phyloP scores from a whole-genome alignment of 2,329 filamentous ascomycete genomes.

The Calonectria crousiana region DNA sequence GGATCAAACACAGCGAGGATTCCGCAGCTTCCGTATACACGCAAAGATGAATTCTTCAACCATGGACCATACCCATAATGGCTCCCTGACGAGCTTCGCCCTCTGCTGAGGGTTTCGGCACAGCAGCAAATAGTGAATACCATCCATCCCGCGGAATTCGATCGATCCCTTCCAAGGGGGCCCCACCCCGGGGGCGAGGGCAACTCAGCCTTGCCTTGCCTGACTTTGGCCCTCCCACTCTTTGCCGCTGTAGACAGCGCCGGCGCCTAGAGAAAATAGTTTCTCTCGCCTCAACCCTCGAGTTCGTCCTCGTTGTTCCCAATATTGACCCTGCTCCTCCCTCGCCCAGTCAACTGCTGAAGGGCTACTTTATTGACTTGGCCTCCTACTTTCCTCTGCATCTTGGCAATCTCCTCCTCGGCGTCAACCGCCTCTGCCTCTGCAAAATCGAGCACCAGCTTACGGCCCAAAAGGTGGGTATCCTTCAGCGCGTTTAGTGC shows the following conservation, averaged over 20 bases:
- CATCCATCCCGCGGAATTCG: conserved; percentile 33
- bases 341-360: conserved; percentile 86
- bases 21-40: conserved; percentile 38
- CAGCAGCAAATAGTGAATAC: conserved; percentile 28
- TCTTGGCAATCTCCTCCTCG: conserved; percentile 95
- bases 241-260: conserved; percentile 1
- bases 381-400: conserved; percentile 94
- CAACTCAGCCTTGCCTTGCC: conserved; percentile 41
- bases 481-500: conserved; percentile 92
- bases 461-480: conserved; percentile 91
- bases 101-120: conserved; percentile 30
- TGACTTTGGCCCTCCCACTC: conserved; percentile 19
- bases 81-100: conserved; percentile 19
- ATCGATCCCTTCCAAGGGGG: conserved; percentile 44
- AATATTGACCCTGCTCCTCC: conserved; percentile 90
- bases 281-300: conserved; percentile 45
- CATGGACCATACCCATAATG: conserved; percentile 35
- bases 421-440: conserved; percentile 90
- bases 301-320: conserved; percentile 75
- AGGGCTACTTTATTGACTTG: conserved; percentile 92
- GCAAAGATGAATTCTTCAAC: conserved; percentile 46
- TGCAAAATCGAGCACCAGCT: conserved; percentile 91
- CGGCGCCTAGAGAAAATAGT: conserved; percentile 32
- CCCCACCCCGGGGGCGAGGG: conserved; percentile 29
- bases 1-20: conserved; percentile 51